Base-by-base conservation (phyloP, 1,139 yeast species). In the Geotrichum macrosporum region DNA sequence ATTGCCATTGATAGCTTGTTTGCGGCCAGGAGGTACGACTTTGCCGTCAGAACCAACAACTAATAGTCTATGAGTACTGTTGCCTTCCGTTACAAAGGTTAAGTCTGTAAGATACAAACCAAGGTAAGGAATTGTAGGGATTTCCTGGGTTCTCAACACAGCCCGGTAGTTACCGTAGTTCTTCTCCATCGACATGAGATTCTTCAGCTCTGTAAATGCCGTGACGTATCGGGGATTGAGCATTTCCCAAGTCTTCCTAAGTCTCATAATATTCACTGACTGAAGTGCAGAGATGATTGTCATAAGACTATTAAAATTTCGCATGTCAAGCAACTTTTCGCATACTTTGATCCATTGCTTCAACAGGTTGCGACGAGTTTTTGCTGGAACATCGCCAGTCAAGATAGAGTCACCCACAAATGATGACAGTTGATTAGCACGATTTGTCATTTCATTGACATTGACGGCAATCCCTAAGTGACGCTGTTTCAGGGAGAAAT, bases 1-100 rank as follows among this genome's bases (percentile, higher is more conserved):
- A 5, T 27, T 30, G 2, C 19, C 31, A 19, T 19, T 18, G 12
- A 27, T 21, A 13, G 36, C 18, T 12, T 40, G 46, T 21, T 24
- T 21, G 5, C 32, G 37, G 3, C 44, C 44, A n/a, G 46, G 46
- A 4, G 46, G 38, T 8, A 35, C 30, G 20, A 35, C 36, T 21
- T 35, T 35, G 29, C 34, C 34, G 44, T 56, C 46, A 26, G 37
- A 35, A 36, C 51, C 56, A 24, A 52, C 35, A 9, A 50, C 44
- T 24, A 56, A 48, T 59, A 88, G 71, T 59, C 74, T 78, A 56
- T 76, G 44, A 32, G 59, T 81, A 31, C 87, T 77, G 62, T 87
- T 88, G 16, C 96, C 96, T 58, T 89, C 97, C 42, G 81, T 80
- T 21, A 87, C 81, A 67, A 88, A 85, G 0, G 95, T 87, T 59